Evolutionary conservation across 768 basidiomycete species (phyloP), one percentile per base, ranked within the genome.

Genomic region (Kwoniella sp.): DNA sequence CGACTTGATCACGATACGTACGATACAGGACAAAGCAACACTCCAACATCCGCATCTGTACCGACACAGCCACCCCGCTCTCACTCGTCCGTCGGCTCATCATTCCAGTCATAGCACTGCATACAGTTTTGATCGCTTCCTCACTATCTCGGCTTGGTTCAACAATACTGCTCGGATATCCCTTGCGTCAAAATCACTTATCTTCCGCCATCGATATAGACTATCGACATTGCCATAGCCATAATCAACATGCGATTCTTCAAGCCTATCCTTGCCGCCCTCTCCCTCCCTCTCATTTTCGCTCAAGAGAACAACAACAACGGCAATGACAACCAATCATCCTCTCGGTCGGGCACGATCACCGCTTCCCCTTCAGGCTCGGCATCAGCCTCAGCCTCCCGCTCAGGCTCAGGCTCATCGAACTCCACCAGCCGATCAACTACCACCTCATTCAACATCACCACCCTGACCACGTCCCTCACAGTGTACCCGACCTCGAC

Each of bases 401-500:
- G 1, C 4, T 41, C 63, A 28, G 25, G 37, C 58, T 20, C 47
- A 26, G 26, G 52, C 15, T 64, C 47, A 54, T 41, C 22, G 30
- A 38, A 69, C 20, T 38, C 64, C 11, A 29, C 63, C 1, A 47
- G 65, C 26, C 59, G 63, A 34, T 53, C 67, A 17, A 69, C 67
- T 23, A 59, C 48, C 37, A 45, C 52, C 23, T 38, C 68, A 41
- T 56, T 38, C 53, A 62, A 56, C 55, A 51, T 65, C 25, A 63
- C 62, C 13, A 52, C 58, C 25, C 47, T 74, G n/a, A 76, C 72
- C 9, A 75, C 77, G 0, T 70, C 73, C n/a, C 68, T 74, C 55
- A 71, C 71, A 23, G 69, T 71, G 4, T 58, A 72, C 28, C 55
- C 72, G 1, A 64, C 86, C n/a, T 55, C 86, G n/a, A 45, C 55